A percentile compares a stretch with the other conserved stretches of the same genome.
These are phyloP conservation scores for Pichia sp. DNA, from an alignment of 1,139 yeast genomes.

Conservation along the genomic window DNA sequence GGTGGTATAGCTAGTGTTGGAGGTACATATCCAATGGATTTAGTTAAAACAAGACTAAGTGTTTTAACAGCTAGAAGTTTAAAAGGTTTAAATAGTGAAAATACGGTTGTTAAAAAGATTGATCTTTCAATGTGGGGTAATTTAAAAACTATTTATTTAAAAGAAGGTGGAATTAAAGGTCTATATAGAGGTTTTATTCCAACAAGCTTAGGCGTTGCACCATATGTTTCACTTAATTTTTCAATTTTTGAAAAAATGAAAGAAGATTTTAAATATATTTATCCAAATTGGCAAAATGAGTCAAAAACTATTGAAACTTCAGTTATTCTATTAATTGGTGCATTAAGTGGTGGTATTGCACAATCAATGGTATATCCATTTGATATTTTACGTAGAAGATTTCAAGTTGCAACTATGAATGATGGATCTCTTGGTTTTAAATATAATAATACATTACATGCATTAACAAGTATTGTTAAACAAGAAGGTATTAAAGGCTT, in stretches of 20 bases:
- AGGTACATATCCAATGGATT: slow-evolving; percentile 86
- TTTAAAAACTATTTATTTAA: slow-evolving; percentile 49
- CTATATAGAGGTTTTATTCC: slow-evolving; percentile 83
- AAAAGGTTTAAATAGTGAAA: slow-evolving; percentile 34
- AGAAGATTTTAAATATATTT: slow-evolving; percentile 34
- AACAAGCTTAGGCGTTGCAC: slow-evolving; percentile 90
- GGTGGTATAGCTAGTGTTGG: slow-evolving; percentile 80
- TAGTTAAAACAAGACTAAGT: slow-evolving; percentile 82
- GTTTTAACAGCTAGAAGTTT: slow-evolving; percentile 76
- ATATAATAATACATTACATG: slow-evolving; percentile 67
- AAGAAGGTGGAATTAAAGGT: slow-evolving; percentile 78
- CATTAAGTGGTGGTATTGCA: slow-evolving; percentile 80
- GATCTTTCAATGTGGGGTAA: slow-evolving; percentile 62
- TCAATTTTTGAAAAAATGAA: slow-evolving; percentile 80
- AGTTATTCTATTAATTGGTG: slow-evolving; percentile 66
- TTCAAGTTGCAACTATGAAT: slow-evolving; percentile 82
- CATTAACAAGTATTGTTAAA: slow-evolving; percentile 58
- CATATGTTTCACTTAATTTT: slow-evolving; percentile 90
- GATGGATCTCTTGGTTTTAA: slow-evolving; percentile 75
- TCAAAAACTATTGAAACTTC: slow-evolving; percentile 2
- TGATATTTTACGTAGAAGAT: slow-evolving; percentile 80
- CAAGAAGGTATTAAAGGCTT: slow-evolving; percentile 77
- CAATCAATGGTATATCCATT: slow-evolving; percentile 82
- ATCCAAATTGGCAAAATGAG: slow-evolving; percentile 24
- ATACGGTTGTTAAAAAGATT: slow-evolving; percentile 28